A percentile compares a stretch with the other conserved stretches of the same genome.
Conservation (phyloP, 169 alveolate species). For the Neospora caninum region DNA sequence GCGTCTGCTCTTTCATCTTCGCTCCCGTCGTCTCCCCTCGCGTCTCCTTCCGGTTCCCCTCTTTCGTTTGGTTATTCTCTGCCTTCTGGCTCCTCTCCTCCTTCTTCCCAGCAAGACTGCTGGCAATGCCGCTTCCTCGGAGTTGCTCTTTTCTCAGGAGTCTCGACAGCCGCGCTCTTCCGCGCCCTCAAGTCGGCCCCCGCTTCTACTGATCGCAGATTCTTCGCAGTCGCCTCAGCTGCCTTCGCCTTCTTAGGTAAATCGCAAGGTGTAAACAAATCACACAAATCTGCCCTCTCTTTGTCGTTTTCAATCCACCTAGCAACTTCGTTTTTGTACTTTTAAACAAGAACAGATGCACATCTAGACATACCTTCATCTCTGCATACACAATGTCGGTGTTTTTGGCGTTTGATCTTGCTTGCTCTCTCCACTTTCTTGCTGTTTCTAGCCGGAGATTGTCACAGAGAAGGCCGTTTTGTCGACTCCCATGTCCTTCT, state of each 20-base stretch:
- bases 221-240: not conserved
- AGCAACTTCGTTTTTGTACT: no score
- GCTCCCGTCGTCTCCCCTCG: not conserved
- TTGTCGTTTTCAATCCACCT: not conserved
- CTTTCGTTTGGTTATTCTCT: not conserved
- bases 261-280: not conserved
- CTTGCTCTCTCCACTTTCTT: not conserved
- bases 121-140: conserved; percentile 31
- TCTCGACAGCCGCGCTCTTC: not conserved
- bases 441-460: not conserved
- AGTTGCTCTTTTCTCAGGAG: not conserved
- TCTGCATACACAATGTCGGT: no score
- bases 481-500: not conserved
- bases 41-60: not conserved
- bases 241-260: conserved; percentile 34
- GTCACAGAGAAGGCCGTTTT: not conserved
- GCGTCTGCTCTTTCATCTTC: not conserved
- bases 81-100: not conserved
- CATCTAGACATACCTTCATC: no score
- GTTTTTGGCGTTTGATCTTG: not conserved
- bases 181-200: not conserved
- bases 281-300: not conserved
- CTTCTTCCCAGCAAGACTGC: not conserved
- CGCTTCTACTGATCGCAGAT: not conserved
- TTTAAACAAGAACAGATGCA: no score